Evolutionary conservation across 2,329 filamentous ascomycete genomes (phyloP), one percentile per base, ranked within the genome.

Genomic region (Penicillium rolfsii): DNA sequence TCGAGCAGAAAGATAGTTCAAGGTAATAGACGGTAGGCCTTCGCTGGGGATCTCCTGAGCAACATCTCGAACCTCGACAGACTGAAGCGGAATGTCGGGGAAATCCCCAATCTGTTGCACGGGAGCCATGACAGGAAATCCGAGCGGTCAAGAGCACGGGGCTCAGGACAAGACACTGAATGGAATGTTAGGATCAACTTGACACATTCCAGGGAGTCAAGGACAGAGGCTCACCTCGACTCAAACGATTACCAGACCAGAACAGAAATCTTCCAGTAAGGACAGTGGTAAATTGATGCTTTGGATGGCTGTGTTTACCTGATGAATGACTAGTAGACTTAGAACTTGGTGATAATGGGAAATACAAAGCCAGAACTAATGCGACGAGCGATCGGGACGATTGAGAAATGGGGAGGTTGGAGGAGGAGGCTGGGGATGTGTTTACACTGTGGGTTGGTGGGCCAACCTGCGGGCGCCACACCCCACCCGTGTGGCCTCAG

Each of bases 361-460:
- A 60, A 59, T 62, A 43, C 52, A 46, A 64, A 58, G 59, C 38
- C 45, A 62, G 60, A 62, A 58, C 52, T 50, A 50, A 53, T 52
- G 35, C 45, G 52, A 38, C 49, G 41, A 50, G 43, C 52, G 60
- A 55, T 62, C 57, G 55, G 69, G 41, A 36, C 22, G n/a, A 33
- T 52, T 53, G 52, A 50, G 58, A 76, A 77, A 64, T 72, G 69
- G 60, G 74, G 74, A 74, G 74, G 74, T 76, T 76, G 74, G 71
- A 70, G 66, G 71, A 70, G 66, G 59, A 75, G 74, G 75, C 73
- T 76, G 74, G 74, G 74, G 60, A 64, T 61, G 62, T 70, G 70
- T 68, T 70, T 74, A 71, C 71, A 19, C 65, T 64, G 56, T 35
- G 41, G 58, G 63, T 61, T 54, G 53, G 62, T 58, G 53, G 58